These are phyloP conservation scores for Plectosphaerella plurivora DNA, from an alignment of 2,329 filamentous ascomycete genomes.

Conservation along the genomic window DNA sequence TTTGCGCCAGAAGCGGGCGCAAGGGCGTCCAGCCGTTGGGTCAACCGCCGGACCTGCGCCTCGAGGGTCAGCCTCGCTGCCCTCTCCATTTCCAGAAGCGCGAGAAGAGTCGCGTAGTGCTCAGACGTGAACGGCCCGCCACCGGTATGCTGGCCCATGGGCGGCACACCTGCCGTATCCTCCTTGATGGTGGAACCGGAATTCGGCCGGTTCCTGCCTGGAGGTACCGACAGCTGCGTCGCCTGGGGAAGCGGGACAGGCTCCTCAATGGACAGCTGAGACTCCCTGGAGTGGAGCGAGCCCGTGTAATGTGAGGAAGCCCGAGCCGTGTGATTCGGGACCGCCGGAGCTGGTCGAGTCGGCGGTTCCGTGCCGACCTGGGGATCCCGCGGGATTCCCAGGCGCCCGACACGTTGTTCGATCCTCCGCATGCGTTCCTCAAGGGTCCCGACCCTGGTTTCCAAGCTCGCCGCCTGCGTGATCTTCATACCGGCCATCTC, in stretches of 20 bases:
- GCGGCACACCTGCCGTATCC: constrained; percentile 39
- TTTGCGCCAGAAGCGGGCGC: constrained; percentile 24
- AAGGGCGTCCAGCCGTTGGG: constrained; percentile 43
- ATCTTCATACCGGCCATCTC: constrained; percentile 53
- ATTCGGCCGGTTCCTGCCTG: constrained; percentile 27
- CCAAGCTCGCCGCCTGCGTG: constrained; percentile 48
- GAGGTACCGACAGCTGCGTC: constrained; percentile 27
- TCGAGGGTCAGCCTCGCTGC: constrained; percentile 52
- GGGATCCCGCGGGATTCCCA: neutral
- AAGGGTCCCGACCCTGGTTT: constrained; percentile 46
- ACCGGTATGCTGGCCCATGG: constrained; percentile 24
- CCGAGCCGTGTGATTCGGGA: neutral
- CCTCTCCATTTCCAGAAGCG: constrained; percentile 53
- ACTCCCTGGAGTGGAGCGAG: constrained; percentile 36
- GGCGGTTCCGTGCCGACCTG: constrained; percentile 13
- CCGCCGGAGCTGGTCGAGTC: constrained; percentile 15
- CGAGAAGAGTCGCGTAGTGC: constrained; percentile 44
- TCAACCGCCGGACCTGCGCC: constrained; percentile 48
- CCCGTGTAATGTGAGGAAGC: constrained; percentile 23
- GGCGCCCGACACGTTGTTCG: constrained; percentile 33
- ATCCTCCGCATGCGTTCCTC: constrained; percentile 49
- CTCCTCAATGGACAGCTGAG: constrained; percentile 40
- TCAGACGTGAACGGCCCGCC: constrained; percentile 32
- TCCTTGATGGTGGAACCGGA: constrained; percentile 42
- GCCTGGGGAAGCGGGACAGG: constrained; percentile 40